Base-by-base conservation (phyloP, 179 eudicot species). In the Gypsophila paniculata region DNA sequence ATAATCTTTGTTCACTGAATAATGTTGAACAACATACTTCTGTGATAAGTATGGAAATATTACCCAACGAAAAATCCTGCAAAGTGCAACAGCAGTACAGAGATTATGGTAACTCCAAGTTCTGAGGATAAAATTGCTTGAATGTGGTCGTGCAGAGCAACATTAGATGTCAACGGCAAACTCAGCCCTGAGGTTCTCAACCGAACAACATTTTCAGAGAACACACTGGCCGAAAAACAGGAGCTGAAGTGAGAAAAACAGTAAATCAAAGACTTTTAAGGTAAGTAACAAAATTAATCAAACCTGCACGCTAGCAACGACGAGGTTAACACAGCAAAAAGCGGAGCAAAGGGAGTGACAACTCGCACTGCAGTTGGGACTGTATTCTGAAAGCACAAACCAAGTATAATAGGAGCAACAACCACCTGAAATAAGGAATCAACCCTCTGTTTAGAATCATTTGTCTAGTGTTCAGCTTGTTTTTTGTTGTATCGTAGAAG, bases 221-320 rank as follows among this genome's bases (percentile, higher is more conserved):
- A 86, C 21, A 89, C 88, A 80, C 91, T 89, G 81, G 38, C 32
- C 46, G 69, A 53, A 55, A 39, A 42, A 73, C 12, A 23, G n/a
- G 29, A 29, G 42, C 29, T 5, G 54, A 59, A 15, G 26, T 64
- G 19, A 46, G 73, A 59, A 44, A 61, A 32, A 49, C 51, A 57
- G 52, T 52, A 19, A 21, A 44, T 44, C 14, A 36, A 61, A 39
- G 44, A 38, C 12, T 39, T 68, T 29, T 25, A 19, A 22, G 5
- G 36, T 19, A 26, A 42, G 21, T 46, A 72, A 61, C 18, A 42
- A 34, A 32, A 14, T 39, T 46, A 68, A 18, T 44, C 68, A 69
- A 72, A 89, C 95, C 95, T 85, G 91, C 86, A 79, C 13, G 91
- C 89, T 51, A 89, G 86, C 75, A 89, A 68, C 8, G 89, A 84